phyloP scores from a whole-genome alignment of 331 rosid species.

The Malus hybrid region DNA sequence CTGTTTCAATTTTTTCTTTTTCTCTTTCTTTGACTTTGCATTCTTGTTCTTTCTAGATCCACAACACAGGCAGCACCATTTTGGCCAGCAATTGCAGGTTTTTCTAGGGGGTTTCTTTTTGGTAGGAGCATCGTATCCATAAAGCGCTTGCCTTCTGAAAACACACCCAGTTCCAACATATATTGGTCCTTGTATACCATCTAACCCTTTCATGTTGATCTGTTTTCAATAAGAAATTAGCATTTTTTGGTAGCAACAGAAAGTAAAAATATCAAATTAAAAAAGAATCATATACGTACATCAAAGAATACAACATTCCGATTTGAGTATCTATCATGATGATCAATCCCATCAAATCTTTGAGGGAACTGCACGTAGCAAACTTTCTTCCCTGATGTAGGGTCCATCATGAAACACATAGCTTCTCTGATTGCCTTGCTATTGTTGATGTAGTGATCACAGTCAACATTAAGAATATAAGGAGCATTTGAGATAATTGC shows the following conservation, averaged over 20 bases:
- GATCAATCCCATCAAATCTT: conserved; percentile 97
- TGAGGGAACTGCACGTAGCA: conserved; percentile 99
- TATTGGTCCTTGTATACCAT: conserved; percentile 96
- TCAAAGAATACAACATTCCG: conserved; percentile 97
- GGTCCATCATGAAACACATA: conserved; percentile 99
- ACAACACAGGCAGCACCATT: conserved; percentile 72
- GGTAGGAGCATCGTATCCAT: conserved; percentile 84
- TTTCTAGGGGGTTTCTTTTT: conserved; percentile 81
- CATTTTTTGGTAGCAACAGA: neutral
- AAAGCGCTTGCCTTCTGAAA: conserved; percentile 86
- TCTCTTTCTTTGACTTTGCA: conserved; percentile 50
- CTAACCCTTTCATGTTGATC: conserved; percentile 99
- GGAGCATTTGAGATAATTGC: conserved; percentile 93
- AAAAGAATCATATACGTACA: conserved; percentile 38
- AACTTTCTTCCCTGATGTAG: conserved; percentile 79
- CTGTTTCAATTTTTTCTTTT: conserved; percentile 69
- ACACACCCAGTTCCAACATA: conserved; percentile 98
- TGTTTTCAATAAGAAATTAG: conserved; percentile 34
- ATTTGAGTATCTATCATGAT: conserved; percentile 93
- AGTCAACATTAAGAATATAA: conserved; percentile 81
- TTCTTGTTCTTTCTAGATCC: conserved; percentile 65
- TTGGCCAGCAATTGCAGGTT: conserved; percentile 97
- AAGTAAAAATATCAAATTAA: neutral
- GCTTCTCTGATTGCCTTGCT: conserved; percentile 98
- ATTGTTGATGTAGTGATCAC: conserved; percentile 98